A percentile compares a stretch with the other conserved stretches of the same genome.
These are phyloP conservation scores for Simmondsia chinensis DNA, from an alignment of 148 eudicot genomes.

Conservation along the genomic window DNA sequence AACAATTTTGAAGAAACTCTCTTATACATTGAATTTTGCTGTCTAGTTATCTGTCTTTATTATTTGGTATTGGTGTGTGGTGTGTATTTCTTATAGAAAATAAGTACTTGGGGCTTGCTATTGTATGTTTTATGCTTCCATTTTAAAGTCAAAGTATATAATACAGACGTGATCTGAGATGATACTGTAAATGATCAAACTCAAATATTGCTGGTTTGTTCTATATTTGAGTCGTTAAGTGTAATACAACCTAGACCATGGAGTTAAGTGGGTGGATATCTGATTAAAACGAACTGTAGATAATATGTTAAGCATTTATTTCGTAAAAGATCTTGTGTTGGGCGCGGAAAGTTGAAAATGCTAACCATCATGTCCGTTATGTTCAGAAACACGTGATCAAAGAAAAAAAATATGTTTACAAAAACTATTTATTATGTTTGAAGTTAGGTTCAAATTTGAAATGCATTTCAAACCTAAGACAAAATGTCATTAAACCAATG, in stretches of 20 bases:
- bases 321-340: no score
- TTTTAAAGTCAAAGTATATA: constrained; percentile 18
- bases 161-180: constrained; percentile 20
- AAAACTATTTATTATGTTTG: no score
- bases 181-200: constrained; percentile 34
- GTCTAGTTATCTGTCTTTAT: constrained; percentile 12
- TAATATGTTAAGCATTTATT: no score
- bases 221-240: constrained; percentile 9
- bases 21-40: constrained; percentile 20
- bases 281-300: no score
- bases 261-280: no score
- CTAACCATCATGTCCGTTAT: no score
- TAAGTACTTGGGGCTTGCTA: constrained; percentile 27
- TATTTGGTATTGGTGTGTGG: constrained; percentile 47
- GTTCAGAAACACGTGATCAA: no score
- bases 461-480: no score
- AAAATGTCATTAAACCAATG: no score
- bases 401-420: no score
- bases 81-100: constrained; percentile 39
- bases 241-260: background rate
- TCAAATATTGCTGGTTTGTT: constrained; percentile 17
- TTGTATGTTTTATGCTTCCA: constrained; percentile 18
- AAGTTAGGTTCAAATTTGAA: no score
- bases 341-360: no score
- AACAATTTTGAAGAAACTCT: constrained; percentile 56